Evolutionary conservation across 305 asterid genomes (phyloP).

Genomic region (Fraxinus albicans): DNA sequence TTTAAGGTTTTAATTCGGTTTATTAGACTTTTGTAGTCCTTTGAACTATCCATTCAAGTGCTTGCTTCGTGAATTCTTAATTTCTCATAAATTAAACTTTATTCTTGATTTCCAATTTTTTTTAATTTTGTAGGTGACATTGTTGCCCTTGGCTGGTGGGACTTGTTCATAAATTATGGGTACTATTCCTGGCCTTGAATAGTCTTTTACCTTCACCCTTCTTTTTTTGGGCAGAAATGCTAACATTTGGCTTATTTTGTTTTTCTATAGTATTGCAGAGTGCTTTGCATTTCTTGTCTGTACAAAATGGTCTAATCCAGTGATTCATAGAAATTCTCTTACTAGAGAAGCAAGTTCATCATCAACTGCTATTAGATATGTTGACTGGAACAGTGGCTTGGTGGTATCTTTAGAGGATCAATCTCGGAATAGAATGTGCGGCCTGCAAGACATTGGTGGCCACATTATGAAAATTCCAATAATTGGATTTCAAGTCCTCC

Average conservation of each 20-base stretch:
- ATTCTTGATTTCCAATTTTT: constrained; percentile 19
- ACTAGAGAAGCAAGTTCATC: constrained; percentile 74
- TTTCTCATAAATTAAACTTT: not conserved
- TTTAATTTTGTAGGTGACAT: constrained; percentile 59
- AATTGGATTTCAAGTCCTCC: constrained; percentile 80
- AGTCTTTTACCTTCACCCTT: constrained; percentile 12
- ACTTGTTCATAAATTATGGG: constrained; percentile 93
- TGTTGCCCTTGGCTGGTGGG: constrained; percentile 97
- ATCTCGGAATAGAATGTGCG: constrained; percentile 59
- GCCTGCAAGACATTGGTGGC: constrained; percentile 90
- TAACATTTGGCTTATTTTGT: constrained; percentile 25
- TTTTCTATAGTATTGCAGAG: constrained; percentile 74
- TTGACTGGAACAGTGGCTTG: constrained; percentile 77
- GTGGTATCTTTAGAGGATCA: constrained; percentile 69
- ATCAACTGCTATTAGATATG: constrained; percentile 62
- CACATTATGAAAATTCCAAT: constrained; percentile 92
- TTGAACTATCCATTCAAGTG: not conserved
- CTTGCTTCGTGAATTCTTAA: constrained; percentile 11
- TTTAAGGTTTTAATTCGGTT: not conserved
- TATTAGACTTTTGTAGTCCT: constrained; percentile 7
- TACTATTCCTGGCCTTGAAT: constrained; percentile 32
- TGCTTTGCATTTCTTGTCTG: constrained; percentile 99
- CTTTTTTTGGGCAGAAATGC: constrained; percentile 23
- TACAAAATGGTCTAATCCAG: constrained; percentile 96
- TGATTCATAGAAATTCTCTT: constrained; percentile 67